These are phyloP conservation scores for Fomitopsis palustris DNA, from an alignment of 1,284 basidiomycete genomes.

Conservation along the genomic window DNA sequence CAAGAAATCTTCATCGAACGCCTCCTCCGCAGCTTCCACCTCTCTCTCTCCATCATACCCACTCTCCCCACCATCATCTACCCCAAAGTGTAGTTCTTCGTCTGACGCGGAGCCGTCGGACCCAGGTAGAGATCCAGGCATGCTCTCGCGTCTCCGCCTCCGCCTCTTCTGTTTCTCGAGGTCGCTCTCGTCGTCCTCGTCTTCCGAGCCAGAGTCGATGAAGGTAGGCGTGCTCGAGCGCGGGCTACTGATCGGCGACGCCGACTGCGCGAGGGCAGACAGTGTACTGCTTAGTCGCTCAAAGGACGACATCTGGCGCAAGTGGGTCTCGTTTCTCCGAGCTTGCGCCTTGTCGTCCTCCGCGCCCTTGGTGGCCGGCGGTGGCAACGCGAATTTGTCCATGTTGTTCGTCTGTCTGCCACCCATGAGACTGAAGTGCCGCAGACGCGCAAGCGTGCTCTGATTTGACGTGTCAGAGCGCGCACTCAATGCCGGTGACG, in stretches of 20 bases:
- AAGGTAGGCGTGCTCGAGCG: conserved; percentile 49
- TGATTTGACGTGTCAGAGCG: conserved; percentile 80
- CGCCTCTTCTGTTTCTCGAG: conserved; percentile 35
- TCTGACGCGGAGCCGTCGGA: conserved; percentile 29
- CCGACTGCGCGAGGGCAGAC: conserved; percentile 41
- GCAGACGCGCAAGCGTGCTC: conserved; percentile 71
- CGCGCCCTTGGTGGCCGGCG: conserved; percentile 25
- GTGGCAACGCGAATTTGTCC: conserved; percentile 28
- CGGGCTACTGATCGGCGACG: conserved; percentile 43
- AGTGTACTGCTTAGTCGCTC: conserved; percentile 62
- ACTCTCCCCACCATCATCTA: conserved; percentile 43
- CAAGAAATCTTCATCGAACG: conserved; percentile 78
- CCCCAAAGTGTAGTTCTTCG: conserved; percentile 50
- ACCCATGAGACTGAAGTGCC: conserved; percentile 76
- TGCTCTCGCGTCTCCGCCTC: conserved; percentile 66
- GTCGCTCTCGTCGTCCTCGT: conserved; percentile 43
- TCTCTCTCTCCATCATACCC: conserved; percentile 34
- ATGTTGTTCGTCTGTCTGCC: conserved; percentile 39
- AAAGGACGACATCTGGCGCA: conserved; percentile 70
- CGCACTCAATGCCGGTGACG: conserved; percentile 90
- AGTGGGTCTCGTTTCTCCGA: conserved; percentile 28
- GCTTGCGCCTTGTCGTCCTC: conserved; percentile 18
- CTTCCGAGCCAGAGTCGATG: conserved; percentile 51
- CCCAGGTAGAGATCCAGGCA: conserved; percentile 73
- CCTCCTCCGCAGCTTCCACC: conserved; percentile 55